Evolutionary conservation across 1,284 basidiomycete genomes (phyloP), one percentile per base, ranked within the genome.

Genomic region (Puccinia coronata): DNA sequence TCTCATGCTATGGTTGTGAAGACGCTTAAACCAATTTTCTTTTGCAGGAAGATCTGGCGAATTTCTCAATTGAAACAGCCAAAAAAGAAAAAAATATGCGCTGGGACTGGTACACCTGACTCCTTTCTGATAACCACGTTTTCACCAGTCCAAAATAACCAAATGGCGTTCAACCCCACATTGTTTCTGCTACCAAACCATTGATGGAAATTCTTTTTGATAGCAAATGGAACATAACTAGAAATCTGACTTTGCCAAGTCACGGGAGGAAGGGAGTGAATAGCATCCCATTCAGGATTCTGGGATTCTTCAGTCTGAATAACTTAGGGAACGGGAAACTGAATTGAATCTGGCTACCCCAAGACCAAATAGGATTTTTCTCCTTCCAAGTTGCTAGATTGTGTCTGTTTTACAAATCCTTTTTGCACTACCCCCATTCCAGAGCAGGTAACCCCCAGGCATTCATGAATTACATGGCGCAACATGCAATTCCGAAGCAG

Each of bases 191-290:
- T 34, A 9, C 4, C 36, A 57, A n/a, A 20, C 49, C 28, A 9
- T n/a, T 70, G 25, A 4, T 34, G 25, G 31, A 31, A 61, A 28
- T 74, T 82, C 51, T 83, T 77, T 41, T 39, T 67, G 6, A 2
- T 82, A 94, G 93, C 94, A 98, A 92, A 92, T 98, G 84, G 96
- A 98, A 86, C 95, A 98, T 84, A 99, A 99, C 85, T 88, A 98
- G 76, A 92, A 91, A 80, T 98, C 95, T 85, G 96, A 98, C 86
- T 98, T 99, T 86, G 94, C 92, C 3, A 91, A 99, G 85, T 95
- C 92, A 0, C 91, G 90, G n/a, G 93, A 96, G 81, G 92, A 94
- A 78, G 96, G 96, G 12, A 91, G 92, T 76, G 92, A 93, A 12
- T 89, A 98, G 8, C 90, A 94, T 85, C 96, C 96, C 0, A 87